Evolutionary conservation across 2,329 filamentous ascomycete genomes (phyloP), one percentile per base, ranked within the genome.

Genomic region (Pestalotiopsis sp.): DNA sequence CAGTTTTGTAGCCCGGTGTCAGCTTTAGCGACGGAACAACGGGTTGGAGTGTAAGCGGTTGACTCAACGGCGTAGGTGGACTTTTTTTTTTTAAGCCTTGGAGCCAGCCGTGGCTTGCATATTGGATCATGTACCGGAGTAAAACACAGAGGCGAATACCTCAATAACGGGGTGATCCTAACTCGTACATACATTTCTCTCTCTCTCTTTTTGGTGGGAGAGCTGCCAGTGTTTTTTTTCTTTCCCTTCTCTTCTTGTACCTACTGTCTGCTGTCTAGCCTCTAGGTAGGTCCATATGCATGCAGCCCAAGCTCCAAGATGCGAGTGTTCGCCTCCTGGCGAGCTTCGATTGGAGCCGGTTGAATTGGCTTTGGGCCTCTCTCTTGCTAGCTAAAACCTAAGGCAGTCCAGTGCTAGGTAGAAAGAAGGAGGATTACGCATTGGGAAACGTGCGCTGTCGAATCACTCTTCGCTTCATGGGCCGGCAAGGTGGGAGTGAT

Each of bases 321-420:
- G 63, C 63, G 49, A 56, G 63, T 66, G 63, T 45, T 57, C 25
- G 31, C 45, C 36, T 57, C 63, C 23, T 57, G 41, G 63, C 41
- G 25, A 66, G 63, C 23, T 36, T 66, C 63, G 9, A 57, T 66
- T 66, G 63, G 63, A 25, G 45, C 49, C 63, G 63, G 41, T 20
- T 66, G 63, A 38, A 64, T 20, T 31, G 63, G 49, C 63, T 66
- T 66, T 45, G 63, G 38, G 41, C 52, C 41, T 66, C 13, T 66
- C 17, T 14, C 31, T 64, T 14, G 31, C 38, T 64, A 45, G 41
- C n/a, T 52, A 49, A 62, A 49, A 45, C 49, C 31, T 17, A 57
- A 17, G 27, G 31, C 41, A 45, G 20, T 25, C 17, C 57, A 59
- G 13, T 56, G 41, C 64, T n/a, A 52, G 45, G 64, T 66, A 52